Evolutionary conservation across 2,329 filamentous ascomycete genomes (phyloP), one percentile per base, ranked within the genome.

Genomic region (Fusarium napiforme): DNA sequence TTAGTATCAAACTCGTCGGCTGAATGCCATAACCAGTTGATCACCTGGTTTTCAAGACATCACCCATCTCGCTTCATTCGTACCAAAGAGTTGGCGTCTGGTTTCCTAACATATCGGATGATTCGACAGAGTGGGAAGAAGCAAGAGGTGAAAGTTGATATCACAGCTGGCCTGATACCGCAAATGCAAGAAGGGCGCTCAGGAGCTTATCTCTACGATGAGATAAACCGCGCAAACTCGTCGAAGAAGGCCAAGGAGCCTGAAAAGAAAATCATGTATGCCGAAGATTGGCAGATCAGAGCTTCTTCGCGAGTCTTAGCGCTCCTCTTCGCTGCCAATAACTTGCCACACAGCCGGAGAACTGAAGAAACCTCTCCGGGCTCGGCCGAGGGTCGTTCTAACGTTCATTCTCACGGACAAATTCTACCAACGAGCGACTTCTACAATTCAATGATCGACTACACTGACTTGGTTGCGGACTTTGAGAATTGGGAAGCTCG

Each of bases 251-350:
- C 84, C 26, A 88, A 88, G 60, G 87, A 89, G 37, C 85, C 86
- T 36, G 82, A 86, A 12, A 89, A 88, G 74, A 85, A 85, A 69
- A 86, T 90, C 4, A 83, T 90, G 0, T 97, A 96, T 79, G 87
- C 88, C 26, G 93, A 96, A 66, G 95, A 97, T 78, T 98, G 95
- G 95, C 95, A 97, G 81, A 90, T 97, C 64, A 93, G 91, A 79
- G 93, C 93, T 16, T 93, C 93, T 12, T 92, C 94, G 7, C 91
- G 92, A 74, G 90, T 97, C 5, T 92, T 97, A 86, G 91, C 93
- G 15, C 82, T 97, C 28, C 81, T 97, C 3, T 97, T 97, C 78
- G 88, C 92, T 4, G 95, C 95, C 32, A 98, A 97, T 82, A 93
- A 92, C 67, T 78, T 84, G 37, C 81, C 82, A 10, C 78, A 83